Evolutionary conservation across 1,284 basidiomycete genomes (phyloP).

Genomic region (Irpex rosettiformis): DNA sequence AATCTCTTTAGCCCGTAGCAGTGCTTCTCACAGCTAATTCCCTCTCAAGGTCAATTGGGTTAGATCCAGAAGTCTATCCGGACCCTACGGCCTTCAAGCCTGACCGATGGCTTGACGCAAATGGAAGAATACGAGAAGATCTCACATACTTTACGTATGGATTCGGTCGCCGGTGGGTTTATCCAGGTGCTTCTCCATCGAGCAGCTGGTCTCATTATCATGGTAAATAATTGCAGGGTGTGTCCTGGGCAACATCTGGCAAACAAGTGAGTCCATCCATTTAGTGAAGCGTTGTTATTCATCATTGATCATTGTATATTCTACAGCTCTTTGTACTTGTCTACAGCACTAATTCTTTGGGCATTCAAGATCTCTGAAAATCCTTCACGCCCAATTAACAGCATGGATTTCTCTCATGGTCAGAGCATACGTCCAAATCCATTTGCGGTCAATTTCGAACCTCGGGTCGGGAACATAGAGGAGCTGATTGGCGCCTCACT

Average conservation of each 20-base stretch:
- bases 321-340: conserved; percentile 53
- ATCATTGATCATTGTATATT: neutral
- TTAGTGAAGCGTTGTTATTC: neutral
- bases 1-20: neutral
- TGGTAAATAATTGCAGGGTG: conserved; percentile 31
- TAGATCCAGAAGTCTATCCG: conserved; percentile 53
- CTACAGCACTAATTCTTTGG: conserved; percentile 57
- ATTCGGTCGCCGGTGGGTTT: conserved; percentile 51
- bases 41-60: conserved; percentile 42
- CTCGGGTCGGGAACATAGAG: conserved; percentile 13
- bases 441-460: conserved; percentile 46
- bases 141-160: conserved; percentile 52
- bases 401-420: conserved; percentile 51
- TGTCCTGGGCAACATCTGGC: conserved; percentile 63
- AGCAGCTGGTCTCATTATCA: neutral
- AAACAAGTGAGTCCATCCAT: conserved; percentile 35
- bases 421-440: conserved; percentile 55
- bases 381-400: conserved; percentile 48
- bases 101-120: conserved; percentile 49
- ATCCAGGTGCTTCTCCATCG: neutral
- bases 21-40: neutral
- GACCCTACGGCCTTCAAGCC: conserved; percentile 59
- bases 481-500: conserved; percentile 3
- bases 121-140: conserved; percentile 47
- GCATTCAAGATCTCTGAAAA: conserved; percentile 51